Evolutionary conservation across 331 rosid genomes (phyloP).

Genomic region (Saraca asoca): DNA sequence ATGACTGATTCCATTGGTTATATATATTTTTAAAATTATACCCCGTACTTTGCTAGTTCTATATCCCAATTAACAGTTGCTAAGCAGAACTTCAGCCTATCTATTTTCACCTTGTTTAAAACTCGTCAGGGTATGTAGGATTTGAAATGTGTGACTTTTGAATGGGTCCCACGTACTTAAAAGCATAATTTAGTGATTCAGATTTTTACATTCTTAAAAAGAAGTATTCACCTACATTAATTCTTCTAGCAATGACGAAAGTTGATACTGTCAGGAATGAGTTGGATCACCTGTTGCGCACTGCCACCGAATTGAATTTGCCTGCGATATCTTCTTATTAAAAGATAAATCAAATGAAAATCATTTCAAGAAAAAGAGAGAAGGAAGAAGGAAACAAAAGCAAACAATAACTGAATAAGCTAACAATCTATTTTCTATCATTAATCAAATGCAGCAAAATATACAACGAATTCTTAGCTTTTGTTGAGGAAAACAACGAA

Average conservation of each 20-base stretch:
- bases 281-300: constrained; percentile 68
- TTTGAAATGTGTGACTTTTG: too few relatives aligned
- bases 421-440: background rate
- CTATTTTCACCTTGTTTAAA: too few relatives aligned
- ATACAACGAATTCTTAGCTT: background rate
- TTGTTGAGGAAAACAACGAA: too few relatives aligned
- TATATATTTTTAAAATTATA: too few relatives aligned
- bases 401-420: background rate
- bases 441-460: background rate
- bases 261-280: constrained; percentile 15
- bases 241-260: background rate
- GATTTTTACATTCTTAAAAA: too few relatives aligned
- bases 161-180: too few relatives aligned
- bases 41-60: too few relatives aligned
- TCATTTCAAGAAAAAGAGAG: constrained; percentile 2
- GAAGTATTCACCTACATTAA: background rate
- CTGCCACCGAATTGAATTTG: constrained; percentile 87
- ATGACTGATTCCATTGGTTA: too few relatives aligned
- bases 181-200: too few relatives aligned
- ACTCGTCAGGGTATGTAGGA: too few relatives aligned
- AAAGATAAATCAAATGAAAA: constrained; percentile 30
- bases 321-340: constrained; percentile 51
- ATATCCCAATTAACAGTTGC: too few relatives aligned
- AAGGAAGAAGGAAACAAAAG: background rate
- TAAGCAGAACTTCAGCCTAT: too few relatives aligned